Evolutionary conservation across 768 basidiomycete species (phyloP).

Genomic region (Xerocomellus chrysenteron): DNA sequence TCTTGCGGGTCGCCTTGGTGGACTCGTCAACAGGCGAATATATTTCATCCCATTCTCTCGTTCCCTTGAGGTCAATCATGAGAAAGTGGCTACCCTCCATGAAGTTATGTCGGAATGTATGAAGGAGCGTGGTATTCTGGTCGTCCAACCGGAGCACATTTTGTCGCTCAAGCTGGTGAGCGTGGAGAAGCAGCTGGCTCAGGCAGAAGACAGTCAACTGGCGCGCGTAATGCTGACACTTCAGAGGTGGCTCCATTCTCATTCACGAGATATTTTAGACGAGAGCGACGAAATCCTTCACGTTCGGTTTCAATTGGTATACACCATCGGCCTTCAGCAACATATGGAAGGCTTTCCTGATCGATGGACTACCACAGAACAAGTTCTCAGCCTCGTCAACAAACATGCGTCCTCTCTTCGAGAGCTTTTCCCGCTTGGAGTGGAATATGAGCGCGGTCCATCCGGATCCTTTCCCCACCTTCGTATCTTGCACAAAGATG

Average conservation of each 20-base stretch:
- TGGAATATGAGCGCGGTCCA: constrained; percentile 17
- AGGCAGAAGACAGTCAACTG: neutral
- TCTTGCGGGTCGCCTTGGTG: constrained; percentile 41
- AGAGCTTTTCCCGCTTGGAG: neutral
- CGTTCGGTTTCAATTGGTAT: constrained; percentile 38
- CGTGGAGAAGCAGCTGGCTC: constrained; percentile 35
- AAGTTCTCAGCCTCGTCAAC: constrained; percentile 29
- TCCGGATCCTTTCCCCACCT: constrained; percentile 24
- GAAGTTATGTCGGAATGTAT: constrained; percentile 40
- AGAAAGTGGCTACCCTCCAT: constrained; percentile 24
- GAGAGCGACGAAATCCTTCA: constrained; percentile 36
- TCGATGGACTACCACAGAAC: constrained; percentile 35
- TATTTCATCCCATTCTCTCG: constrained; percentile 52
- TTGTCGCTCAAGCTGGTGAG: constrained; percentile 50
- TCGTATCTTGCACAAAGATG: constrained; percentile 19
- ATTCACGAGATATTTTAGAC: constrained; percentile 30
- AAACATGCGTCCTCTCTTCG: constrained; percentile 14
- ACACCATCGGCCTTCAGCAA: constrained; percentile 32
- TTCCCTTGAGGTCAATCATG: constrained; percentile 22
- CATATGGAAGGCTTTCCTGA: constrained; percentile 31
- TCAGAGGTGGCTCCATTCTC: constrained; percentile 25
- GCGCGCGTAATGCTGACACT: constrained; percentile 25
- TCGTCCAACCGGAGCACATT: constrained; percentile 54
- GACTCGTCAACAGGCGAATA: constrained; percentile 45
- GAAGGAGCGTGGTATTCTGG: constrained; percentile 41